These are phyloP conservation scores for Dictyostelium firmibasis DNA, from an alignment of 78 protist species.

Conservation along the genomic window DNA sequence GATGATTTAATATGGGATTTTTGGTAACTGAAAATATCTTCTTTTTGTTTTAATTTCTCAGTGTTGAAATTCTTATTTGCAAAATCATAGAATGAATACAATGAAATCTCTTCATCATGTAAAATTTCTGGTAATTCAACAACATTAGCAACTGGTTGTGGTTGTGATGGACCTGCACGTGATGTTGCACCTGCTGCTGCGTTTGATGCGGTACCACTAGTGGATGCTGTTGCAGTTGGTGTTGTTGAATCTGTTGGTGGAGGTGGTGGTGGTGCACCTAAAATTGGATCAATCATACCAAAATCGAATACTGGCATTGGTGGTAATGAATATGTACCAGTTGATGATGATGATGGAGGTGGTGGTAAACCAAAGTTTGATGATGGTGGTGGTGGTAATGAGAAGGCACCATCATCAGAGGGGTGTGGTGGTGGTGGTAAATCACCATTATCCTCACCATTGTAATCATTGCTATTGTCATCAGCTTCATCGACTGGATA, in stretches of 20 bases:
- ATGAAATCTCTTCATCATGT: slow-evolving; percentile 63
- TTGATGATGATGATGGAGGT: slow-evolving; percentile 33
- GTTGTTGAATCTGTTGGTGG: neutral
- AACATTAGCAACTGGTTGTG: neutral
- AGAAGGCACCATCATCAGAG: neutral
- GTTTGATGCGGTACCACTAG: neutral
- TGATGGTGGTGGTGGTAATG: slow-evolving; percentile 54
- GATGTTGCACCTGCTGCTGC: neutral
- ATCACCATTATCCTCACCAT: neutral
- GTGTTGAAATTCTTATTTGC: slow-evolving; percentile 62
- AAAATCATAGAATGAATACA: slow-evolving; percentile 65
- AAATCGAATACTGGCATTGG: slow-evolving; percentile 37
- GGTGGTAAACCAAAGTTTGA: neutral
- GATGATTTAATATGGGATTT: slow-evolving; percentile 51
- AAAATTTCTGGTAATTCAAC: slow-evolving; percentile 35
- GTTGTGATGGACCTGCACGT: neutral
- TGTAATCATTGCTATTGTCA: neutral
- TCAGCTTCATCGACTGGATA: neutral
- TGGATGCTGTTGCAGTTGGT: neutral
- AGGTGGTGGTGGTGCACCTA: slow-evolving; percentile 69
- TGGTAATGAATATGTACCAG: slow-evolving; percentile 3
- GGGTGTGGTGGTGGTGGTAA: slow-evolving; percentile 36
- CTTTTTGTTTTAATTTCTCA: slow-evolving; percentile 59
- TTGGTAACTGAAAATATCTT: slow-evolving; percentile 53
- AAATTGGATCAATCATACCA: slow-evolving; percentile 28